These are phyloP conservation scores for Arthroderma uncinatum DNA, from an alignment of 2,329 filamentous ascomycete genomes.

Conservation along the genomic window DNA sequence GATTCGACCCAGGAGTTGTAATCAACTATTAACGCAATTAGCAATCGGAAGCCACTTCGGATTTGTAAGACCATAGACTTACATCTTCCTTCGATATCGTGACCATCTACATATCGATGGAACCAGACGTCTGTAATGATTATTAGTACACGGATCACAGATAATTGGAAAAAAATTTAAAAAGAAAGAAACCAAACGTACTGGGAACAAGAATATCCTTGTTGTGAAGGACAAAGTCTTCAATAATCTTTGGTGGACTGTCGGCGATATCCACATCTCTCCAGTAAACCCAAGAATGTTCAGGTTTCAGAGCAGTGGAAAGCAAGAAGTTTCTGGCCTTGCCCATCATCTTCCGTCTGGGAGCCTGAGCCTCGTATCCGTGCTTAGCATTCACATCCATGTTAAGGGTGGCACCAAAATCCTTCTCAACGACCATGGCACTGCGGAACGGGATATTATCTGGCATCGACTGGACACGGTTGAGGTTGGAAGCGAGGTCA, in stretches of 20 bases:
- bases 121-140: constrained; percentile 75
- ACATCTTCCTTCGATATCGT: constrained; percentile 93
- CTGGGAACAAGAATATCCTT: constrained; percentile 88
- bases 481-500: constrained; percentile 71
- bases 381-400: constrained; percentile 77
- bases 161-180: constrained; percentile 14
- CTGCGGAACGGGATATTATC: constrained; percentile 61
- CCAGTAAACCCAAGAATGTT: constrained; percentile 99
- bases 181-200: constrained; percentile 40
- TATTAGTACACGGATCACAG: constrained; percentile 2
- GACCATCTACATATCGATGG: constrained; percentile 65
- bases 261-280: constrained; percentile 93
- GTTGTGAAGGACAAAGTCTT: constrained; percentile 92
- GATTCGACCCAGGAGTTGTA: constrained; percentile 99
- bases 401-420: constrained; percentile 63
- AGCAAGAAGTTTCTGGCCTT: constrained; percentile 87
- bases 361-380: constrained; percentile 74
- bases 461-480: constrained; percentile 71
- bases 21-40: constrained; percentile 53
- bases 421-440: constrained; percentile 76
- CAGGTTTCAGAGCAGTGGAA: constrained; percentile 69
- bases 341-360: constrained; percentile 80
- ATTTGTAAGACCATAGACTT: constrained; percentile 31
- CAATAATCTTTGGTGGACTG: constrained; percentile 73
- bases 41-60: background rate